A percentile compares a stretch with the other conserved stretches of the same genome.
Conservation (phyloP, 1,284 basidiomycete genomes). For the Papiliotrema laurentii region DNA sequence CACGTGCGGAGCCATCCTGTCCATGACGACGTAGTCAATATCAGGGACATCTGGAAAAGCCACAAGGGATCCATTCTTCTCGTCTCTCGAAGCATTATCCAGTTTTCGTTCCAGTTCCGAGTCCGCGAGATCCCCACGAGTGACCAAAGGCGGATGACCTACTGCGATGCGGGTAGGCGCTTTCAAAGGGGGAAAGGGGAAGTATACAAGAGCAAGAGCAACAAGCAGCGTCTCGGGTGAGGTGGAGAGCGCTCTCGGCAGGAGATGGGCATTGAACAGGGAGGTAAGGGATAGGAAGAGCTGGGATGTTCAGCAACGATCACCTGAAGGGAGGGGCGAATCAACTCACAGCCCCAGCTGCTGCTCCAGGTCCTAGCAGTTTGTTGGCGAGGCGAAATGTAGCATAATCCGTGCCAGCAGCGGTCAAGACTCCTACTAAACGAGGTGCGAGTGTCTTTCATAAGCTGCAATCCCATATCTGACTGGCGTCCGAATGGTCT, state of each 20-base stretch:
- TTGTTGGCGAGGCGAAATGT: slow-evolving; percentile 61
- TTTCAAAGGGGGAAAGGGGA: slow-evolving; percentile 50
- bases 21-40: slow-evolving; percentile 26
- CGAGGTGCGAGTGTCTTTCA: slow-evolving; percentile 58
- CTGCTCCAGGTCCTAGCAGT: slow-evolving; percentile 60
- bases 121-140: slow-evolving; percentile 1
- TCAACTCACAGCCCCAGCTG: slow-evolving; percentile 60
- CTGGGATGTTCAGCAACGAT: slow-evolving; percentile 49
- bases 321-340: background rate
- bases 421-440: slow-evolving; percentile 71
- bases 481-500: slow-evolving; percentile 18
- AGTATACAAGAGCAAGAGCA: slow-evolving; percentile 70
- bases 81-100: background rate
- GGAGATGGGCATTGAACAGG: slow-evolving; percentile 77
- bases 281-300: slow-evolving; percentile 76
- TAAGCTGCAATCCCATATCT: background rate
- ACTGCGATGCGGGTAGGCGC: slow-evolving; percentile 2
- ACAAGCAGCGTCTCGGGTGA: slow-evolving; percentile 86
- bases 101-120: too few species aligned
- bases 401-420: slow-evolving; percentile 75
- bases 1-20: slow-evolving; percentile 13
- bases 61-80: background rate
- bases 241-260: slow-evolving; percentile 88
- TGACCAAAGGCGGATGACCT: background rate
- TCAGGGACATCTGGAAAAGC: slow-evolving; percentile 4